Evolutionary conservation across 371 early-diverging fungal genomes (phyloP), one percentile per base, ranked within the genome.

Genomic region (Mucor sp.): DNA sequence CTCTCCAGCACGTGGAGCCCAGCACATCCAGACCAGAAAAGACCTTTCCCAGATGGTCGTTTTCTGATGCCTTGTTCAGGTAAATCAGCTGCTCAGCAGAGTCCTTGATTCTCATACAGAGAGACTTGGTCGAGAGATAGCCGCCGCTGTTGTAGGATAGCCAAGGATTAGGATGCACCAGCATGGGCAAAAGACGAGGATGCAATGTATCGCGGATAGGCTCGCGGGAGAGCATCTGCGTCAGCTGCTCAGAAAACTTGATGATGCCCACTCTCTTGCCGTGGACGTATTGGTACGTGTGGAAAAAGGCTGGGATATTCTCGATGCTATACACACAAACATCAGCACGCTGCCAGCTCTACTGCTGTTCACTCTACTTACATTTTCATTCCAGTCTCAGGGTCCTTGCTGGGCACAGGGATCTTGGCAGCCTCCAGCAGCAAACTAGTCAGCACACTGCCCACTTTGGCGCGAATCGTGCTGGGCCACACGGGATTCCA

Each of bases 81-180:
- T 95, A 96, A 6, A 85, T 82, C 11, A 83, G 69, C 73, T 96
- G 95, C 62, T 96, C 94, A 5, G 84, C 82, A 37, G 85, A 86
- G 58, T 86, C 87, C 58, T 88, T 90, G 66, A 91, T 84, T 65
- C 98, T 90, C 89, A 97, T 93, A 67, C 92, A 89, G 1, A 74
- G 69, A 11, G 85, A 82, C 39, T 88, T 82, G 21, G 89, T 84
- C 17, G 87, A 88, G n/a, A 97, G 76, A 70, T 97, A 98, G 7
- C 98, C 99, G 56, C 99, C 99, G 9, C 88, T 83, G 48, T 91
- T 89, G 70, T 88, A 91, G 0, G 91, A 87, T n/a, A 96, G 65
- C 99, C 99, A 99, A 8, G 98, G 97, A 0, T 89, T 88, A 55
- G 99, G 99, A 35, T 89, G 90, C 2, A 97, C 92, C 48, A 99